These are phyloP conservation scores for Cyclotella choctawhatcheeana DNA, from an alignment of 108 stramenopile species.

Conservation along the genomic window DNA sequence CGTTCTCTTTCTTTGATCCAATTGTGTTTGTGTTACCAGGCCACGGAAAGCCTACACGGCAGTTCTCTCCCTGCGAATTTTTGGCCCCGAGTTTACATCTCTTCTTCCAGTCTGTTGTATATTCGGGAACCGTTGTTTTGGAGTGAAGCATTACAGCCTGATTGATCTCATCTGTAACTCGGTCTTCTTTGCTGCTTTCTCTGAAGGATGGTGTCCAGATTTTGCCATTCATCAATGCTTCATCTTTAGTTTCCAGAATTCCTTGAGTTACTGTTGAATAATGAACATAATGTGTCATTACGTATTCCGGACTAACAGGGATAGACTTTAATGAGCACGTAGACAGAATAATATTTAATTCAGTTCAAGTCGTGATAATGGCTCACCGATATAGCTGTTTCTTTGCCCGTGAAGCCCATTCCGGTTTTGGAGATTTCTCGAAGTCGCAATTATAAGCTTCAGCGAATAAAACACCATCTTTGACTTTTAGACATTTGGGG, in stretches of 20 bases:
- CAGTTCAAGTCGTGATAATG: too few species aligned
- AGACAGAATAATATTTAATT: neutral
- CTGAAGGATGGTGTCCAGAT: slow-evolving; percentile 34
- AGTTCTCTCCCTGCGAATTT: slow-evolving; percentile 49
- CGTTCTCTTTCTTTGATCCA: slow-evolving; percentile 26
- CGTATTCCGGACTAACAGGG: slow-evolving; percentile 57
- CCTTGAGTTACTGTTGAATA: slow-evolving; percentile 74
- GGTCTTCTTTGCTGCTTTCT: slow-evolving; percentile 21
- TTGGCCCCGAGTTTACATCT: slow-evolving; percentile 47
- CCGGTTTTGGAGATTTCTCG: slow-evolving; percentile 65
- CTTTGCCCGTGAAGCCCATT: slow-evolving; percentile 67
- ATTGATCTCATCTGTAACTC: slow-evolving; percentile 59
- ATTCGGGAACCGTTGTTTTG: slow-evolving; percentile 59
- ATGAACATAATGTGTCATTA: slow-evolving; percentile 81
- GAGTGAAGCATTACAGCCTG: slow-evolving; percentile 86
- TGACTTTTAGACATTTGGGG: slow-evolving; percentile 47
- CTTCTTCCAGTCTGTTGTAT: slow-evolving; percentile 46
- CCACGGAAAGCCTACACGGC: slow-evolving; percentile 62
- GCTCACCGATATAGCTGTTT: slow-evolving; percentile 76
- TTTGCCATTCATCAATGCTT: slow-evolving; percentile 20
- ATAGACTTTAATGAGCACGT: neutral
- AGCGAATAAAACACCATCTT: slow-evolving; percentile 53
- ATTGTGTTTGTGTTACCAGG: slow-evolving; percentile 46
- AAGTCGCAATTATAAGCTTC: slow-evolving; percentile 81
- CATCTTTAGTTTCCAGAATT: slow-evolving; percentile 45